Percentiles rank a stretch among this genome's conserved stretches.
Conservation (phyloP, 768 basidiomycete genomes). For the Naganishia kalamii region DNA sequence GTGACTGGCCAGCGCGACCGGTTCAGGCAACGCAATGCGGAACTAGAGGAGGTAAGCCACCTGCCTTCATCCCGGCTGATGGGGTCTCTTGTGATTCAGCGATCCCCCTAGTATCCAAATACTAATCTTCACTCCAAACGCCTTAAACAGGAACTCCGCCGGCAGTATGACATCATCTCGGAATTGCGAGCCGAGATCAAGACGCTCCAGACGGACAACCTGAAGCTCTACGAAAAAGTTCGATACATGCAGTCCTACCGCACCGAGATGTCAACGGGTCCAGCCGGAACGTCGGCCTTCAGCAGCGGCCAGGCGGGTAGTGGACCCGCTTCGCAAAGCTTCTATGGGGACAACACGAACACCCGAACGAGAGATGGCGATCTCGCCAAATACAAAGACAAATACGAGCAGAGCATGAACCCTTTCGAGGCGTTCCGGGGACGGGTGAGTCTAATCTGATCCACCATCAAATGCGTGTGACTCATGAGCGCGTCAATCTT, state of each 20-base stretch:
- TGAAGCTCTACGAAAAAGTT: slow-evolving; percentile 97
- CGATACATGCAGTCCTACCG: slow-evolving; percentile 97
- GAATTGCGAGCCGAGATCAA: slow-evolving; percentile 90
- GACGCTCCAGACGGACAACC: slow-evolving; percentile 84
- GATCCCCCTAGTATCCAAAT: neutral
- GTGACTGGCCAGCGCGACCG: slow-evolving; percentile 94
- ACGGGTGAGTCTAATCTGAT: slow-evolving; percentile 62
- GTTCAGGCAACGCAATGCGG: slow-evolving; percentile 94
- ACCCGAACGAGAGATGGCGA: slow-evolving; percentile 54
- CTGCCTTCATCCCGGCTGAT: slow-evolving; percentile 9
- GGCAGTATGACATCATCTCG: slow-evolving; percentile 88
- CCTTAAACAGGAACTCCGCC: slow-evolving; percentile 69
- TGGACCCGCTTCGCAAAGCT: slow-evolving; percentile 75
- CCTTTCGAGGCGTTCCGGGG: slow-evolving; percentile 97
- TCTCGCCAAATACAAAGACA: slow-evolving; percentile 77
- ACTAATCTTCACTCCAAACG: neutral
- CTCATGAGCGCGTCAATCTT: neutral
- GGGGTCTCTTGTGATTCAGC: neutral
- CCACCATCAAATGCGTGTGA: neutral
- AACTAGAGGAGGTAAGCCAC: slow-evolving; percentile 75
- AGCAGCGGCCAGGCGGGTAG: slow-evolving; percentile 53
- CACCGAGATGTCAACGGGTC: slow-evolving; percentile 55
- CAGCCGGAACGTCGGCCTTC: slow-evolving; percentile 54
- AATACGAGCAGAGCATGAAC: slow-evolving; percentile 96
- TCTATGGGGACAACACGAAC: slow-evolving; percentile 95